Percentiles rank a stretch among this genome's conserved stretches.
These are phyloP conservation scores for Zymoseptoria passerinii DNA, from an alignment of 2,329 filamentous ascomycete species.

Conservation along the genomic window DNA sequence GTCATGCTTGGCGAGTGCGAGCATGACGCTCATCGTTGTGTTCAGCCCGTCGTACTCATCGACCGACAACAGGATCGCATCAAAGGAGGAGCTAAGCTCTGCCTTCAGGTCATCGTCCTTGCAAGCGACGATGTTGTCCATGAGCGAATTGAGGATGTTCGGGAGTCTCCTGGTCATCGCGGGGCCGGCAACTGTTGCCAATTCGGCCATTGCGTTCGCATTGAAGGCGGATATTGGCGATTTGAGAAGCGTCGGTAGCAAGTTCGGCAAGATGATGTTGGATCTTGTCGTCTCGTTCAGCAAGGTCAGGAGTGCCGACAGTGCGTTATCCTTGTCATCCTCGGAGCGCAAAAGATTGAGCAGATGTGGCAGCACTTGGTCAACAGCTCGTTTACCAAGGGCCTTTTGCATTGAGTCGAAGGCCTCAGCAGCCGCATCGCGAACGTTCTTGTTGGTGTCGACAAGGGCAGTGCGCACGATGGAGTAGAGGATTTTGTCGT, in stretches of 20 bases:
- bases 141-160: conserved; percentile 82
- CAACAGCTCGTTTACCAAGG: conserved; percentile 85
- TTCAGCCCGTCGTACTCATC: conserved; percentile 96
- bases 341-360: conserved; percentile 82
- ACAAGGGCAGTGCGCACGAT: conserved; percentile 89
- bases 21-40: conserved; percentile 87
- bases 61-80: conserved; percentile 82
- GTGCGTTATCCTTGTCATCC: conserved; percentile 79
- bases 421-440: conserved; percentile 92
- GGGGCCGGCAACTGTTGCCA: conserved; percentile 82
- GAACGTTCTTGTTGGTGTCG: conserved; percentile 79
- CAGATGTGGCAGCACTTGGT: conserved; percentile 88
- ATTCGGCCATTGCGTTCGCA: conserved; percentile 81
- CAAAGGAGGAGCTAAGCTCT: conserved; percentile 74
- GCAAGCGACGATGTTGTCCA: conserved; percentile 80
- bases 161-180: conserved; percentile 87
- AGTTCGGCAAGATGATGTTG: conserved; percentile 92
- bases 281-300: conserved; percentile 89
- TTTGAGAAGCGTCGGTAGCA: conserved; percentile 85
- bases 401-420: conserved; percentile 93
- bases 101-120: conserved; percentile 64
- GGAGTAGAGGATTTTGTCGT: conserved; percentile 89
- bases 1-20: conserved; percentile 81
- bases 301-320: conserved; percentile 85
- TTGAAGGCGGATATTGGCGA: conserved; percentile 92